Evolutionary conservation across 2,329 filamentous ascomycete genomes (phyloP).

Genomic region (Colletotrichum siamense): DNA sequence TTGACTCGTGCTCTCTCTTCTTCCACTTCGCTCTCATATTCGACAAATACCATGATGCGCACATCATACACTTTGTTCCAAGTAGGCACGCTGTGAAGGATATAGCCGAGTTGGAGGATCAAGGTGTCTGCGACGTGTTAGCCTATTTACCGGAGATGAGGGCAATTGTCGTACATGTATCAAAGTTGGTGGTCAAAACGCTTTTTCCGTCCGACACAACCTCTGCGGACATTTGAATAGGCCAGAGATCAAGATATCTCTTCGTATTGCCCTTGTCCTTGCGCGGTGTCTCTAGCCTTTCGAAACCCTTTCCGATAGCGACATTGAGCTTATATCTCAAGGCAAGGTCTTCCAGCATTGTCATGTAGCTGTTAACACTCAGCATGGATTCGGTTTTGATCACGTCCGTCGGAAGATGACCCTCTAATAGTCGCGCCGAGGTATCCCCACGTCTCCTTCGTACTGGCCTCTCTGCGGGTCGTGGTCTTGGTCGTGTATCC

Average conservation of each 20-base stretch:
- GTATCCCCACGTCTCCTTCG: slow-evolving; percentile 56
- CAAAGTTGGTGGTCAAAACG: slow-evolving; percentile 86
- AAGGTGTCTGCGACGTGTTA: slow-evolving; percentile 60
- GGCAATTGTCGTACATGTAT: slow-evolving; percentile 69
- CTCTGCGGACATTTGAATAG: slow-evolving; percentile 91
- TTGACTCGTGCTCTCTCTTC: slow-evolving; percentile 78
- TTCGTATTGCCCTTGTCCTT: slow-evolving; percentile 65
- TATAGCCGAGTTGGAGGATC: slow-evolving; percentile 87
- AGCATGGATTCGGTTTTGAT: slow-evolving; percentile 74
- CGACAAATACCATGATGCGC: slow-evolving; percentile 85
- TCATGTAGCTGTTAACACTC: slow-evolving; percentile 76
- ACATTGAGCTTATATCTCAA: slow-evolving; percentile 83
- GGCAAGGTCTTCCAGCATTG: slow-evolving; percentile 81
- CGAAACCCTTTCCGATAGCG: slow-evolving; percentile 82
- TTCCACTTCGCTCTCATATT: slow-evolving; percentile 83
- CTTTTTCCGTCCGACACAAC: slow-evolving; percentile 70
- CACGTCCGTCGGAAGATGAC: slow-evolving; percentile 70
- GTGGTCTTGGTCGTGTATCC: slow-evolving; percentile 34
- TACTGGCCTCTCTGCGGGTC: slow-evolving; percentile 33
- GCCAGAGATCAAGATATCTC: slow-evolving; percentile 87
- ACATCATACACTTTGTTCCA: slow-evolving; percentile 79
- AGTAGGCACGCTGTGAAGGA: slow-evolving; percentile 78
- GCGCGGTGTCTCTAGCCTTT: slow-evolving; percentile 74
- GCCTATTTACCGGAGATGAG: background rate
- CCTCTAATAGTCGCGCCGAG: slow-evolving; percentile 60